These are phyloP conservation scores for Bacterosira constricta DNA, from an alignment of 108 stramenopile species.

Conservation along the genomic window DNA sequence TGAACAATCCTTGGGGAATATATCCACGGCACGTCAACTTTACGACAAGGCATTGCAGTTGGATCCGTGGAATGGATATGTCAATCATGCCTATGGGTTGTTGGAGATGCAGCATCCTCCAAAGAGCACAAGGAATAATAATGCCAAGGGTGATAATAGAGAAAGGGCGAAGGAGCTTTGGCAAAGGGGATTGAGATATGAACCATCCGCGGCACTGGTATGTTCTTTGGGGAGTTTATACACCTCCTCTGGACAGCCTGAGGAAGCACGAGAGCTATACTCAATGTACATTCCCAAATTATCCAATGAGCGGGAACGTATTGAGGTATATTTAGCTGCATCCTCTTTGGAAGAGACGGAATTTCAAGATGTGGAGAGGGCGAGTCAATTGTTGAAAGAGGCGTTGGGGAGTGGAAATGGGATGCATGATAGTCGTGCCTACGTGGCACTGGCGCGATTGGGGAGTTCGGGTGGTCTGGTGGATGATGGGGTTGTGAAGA, in stretches of 20 bases:
- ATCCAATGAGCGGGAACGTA: constrained; percentile 57
- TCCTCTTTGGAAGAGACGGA: constrained; percentile 81
- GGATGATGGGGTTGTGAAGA: constrained; percentile 39
- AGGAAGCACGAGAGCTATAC: constrained; percentile 62
- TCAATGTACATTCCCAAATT: constrained; percentile 34
- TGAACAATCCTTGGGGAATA: constrained; percentile 61
- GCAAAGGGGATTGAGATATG: constrained; percentile 49
- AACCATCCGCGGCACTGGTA: constrained; percentile 78
- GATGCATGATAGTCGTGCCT: constrained; percentile 62
- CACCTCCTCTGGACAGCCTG: constrained; percentile 30
- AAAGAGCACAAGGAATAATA: constrained; percentile 45
- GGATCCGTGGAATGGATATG: constrained; percentile 77
- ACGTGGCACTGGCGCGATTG: constrained; percentile 78
- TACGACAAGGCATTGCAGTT: constrained; percentile 65
- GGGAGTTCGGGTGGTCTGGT: constrained; percentile 51
- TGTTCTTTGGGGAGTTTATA: constrained; percentile 73
- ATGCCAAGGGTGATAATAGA: not conserved
- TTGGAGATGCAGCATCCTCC: constrained; percentile 52
- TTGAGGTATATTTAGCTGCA: constrained; percentile 74
- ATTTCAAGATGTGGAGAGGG: constrained; percentile 54
- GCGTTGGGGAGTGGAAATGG: constrained; percentile 32
- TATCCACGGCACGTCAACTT: constrained; percentile 53
- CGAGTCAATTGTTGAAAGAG: constrained; percentile 54
- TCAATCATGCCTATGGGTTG: constrained; percentile 79
- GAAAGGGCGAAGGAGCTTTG: constrained; percentile 56